phyloP scores from a whole-genome alignment of 2,329 filamentous ascomycete species.

The Fusarium devonianum region DNA sequence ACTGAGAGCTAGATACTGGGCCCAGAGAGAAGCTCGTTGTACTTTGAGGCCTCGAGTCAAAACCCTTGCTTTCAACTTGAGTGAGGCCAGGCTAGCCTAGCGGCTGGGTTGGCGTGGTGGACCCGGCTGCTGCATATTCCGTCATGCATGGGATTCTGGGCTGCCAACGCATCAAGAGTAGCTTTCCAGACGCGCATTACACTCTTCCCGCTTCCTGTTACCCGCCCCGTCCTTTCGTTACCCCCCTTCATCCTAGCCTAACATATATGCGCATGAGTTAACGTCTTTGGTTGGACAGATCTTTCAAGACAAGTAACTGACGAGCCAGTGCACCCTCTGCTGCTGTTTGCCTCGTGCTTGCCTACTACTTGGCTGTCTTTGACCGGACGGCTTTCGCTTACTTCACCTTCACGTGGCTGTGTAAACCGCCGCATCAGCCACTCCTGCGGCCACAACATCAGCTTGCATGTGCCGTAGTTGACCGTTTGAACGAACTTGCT shows the following conservation, averaged over 20 bases:
- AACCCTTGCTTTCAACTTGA: constrained; percentile 15
- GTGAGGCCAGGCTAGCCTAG: constrained; percentile 21
- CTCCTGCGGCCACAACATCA: constrained; percentile 55
- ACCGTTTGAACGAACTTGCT: constrained; percentile 58
- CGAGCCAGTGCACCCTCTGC: constrained; percentile 34
- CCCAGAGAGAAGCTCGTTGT: constrained; percentile 16
- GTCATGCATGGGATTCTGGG: constrained; percentile 60
- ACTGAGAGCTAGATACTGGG: background rate
- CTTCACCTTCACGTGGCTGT: constrained; percentile 55
- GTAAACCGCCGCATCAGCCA: constrained; percentile 45
- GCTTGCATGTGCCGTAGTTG: constrained; percentile 67
- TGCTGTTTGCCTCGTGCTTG: constrained; percentile 28
- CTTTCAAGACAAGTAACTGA: constrained; percentile 37
- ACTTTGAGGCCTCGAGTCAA: constrained; percentile 27
- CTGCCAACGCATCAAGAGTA: constrained; percentile 51
- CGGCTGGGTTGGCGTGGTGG: constrained; percentile 37
- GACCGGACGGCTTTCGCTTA: constrained; percentile 23
- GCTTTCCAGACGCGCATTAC: constrained; percentile 40
- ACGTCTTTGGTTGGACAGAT: constrained; percentile 49
- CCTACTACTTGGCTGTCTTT: constrained; percentile 8
- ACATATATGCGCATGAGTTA: constrained; percentile 46
- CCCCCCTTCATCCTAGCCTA: constrained; percentile 36
- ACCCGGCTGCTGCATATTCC: constrained; percentile 58
- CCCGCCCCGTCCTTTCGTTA: constrained; percentile 33
- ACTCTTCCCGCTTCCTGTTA: constrained; percentile 35